Conservation (phyloP, 2,329 filamentous ascomycete species). For the Talaromyces sp. region DNA sequence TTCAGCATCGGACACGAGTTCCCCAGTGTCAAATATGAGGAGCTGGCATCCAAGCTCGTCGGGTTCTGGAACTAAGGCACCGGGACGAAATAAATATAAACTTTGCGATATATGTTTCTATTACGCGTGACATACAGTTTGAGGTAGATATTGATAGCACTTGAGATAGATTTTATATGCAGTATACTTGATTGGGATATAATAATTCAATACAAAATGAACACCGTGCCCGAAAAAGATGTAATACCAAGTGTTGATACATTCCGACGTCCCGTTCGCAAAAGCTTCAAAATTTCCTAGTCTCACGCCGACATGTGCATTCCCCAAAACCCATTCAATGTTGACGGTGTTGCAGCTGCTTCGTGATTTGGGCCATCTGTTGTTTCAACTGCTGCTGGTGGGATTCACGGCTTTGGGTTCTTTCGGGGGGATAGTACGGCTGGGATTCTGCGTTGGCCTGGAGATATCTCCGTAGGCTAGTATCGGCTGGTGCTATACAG, state of each 20-base stretch:
- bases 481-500: slow-evolving; percentile 1
- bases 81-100: not conserved
- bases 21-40: slow-evolving; percentile 56
- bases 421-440: slow-evolving; percentile 1
- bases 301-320: not conserved
- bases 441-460: not conserved
- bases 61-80: slow-evolving; percentile 32
- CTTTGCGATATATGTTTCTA: not conserved
- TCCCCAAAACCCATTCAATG: not conserved
- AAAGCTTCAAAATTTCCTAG: not conserved
- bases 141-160: not conserved
- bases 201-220: not conserved
- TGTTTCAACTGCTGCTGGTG: not conserved
- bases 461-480: not conserved
- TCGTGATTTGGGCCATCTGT: not conserved
- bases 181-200: not conserved
- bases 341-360: not conserved
- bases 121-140: not conserved
- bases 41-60: slow-evolving; percentile 52
- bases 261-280: not conserved
- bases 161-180: not conserved
- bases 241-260: not conserved
- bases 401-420: not conserved
- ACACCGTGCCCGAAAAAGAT: not conserved
- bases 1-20: slow-evolving; percentile 66